Evolutionary conservation across 768 basidiomycete genomes (phyloP).

Genomic region (Roridomyces roridus): DNA sequence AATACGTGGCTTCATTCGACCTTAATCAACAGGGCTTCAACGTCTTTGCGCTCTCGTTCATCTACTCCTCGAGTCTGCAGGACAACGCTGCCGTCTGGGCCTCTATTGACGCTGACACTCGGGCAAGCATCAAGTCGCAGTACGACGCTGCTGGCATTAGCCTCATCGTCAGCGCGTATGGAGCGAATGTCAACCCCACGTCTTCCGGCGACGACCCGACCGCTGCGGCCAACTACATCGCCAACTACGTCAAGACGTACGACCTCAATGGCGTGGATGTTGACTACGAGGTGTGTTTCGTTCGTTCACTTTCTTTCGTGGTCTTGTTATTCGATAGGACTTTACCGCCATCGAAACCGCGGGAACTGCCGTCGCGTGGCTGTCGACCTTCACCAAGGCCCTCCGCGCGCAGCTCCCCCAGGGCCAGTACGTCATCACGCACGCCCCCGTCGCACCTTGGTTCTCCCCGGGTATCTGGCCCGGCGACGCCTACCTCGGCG

Average conservation of each 20-base stretch:
- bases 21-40: slow-evolving; percentile 14
- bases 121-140: slow-evolving; percentile 50
- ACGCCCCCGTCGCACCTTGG: slow-evolving; percentile 36
- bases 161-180: slow-evolving; percentile 70
- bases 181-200: slow-evolving; percentile 63
- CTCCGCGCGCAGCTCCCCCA: slow-evolving; percentile 27
- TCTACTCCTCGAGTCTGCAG: slow-evolving; percentile 6
- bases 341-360: slow-evolving; percentile 54
- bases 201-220: slow-evolving; percentile 63
- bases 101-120: slow-evolving; percentile 8
- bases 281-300: slow-evolving; percentile 53
- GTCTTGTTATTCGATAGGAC: slow-evolving; percentile 41
- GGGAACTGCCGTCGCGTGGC: slow-evolving; percentile 50
- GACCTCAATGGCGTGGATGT: slow-evolving; percentile 64
- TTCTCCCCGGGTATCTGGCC: slow-evolving; percentile 18
- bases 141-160: slow-evolving; percentile 65
- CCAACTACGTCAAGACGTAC: slow-evolving; percentile 55
- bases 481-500: slow-evolving; percentile 10
- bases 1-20: background rate
- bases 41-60: slow-evolving; percentile 21
- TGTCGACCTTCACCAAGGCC: slow-evolving; percentile 35
- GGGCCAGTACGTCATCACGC: slow-evolving; percentile 41
- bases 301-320: slow-evolving; percentile 8
- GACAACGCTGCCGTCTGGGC: slow-evolving; percentile 20
- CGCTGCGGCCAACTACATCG: slow-evolving; percentile 60